Evolutionary conservation across 2,329 filamentous ascomycete species (phyloP).

Genomic region (Leptographium lundbergii): DNA sequence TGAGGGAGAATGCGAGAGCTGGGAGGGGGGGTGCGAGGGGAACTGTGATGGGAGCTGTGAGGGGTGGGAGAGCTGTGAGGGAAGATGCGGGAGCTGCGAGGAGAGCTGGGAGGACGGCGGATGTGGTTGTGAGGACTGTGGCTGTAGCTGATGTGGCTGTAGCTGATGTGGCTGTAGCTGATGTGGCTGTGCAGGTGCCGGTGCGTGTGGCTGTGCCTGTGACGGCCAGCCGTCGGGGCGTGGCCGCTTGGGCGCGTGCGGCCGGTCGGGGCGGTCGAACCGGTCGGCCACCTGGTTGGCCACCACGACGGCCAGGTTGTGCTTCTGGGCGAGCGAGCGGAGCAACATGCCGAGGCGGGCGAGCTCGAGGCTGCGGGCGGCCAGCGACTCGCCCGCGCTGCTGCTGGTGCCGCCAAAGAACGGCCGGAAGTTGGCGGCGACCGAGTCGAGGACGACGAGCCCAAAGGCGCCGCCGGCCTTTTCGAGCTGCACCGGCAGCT

Average conservation of each 20-base stretch:
- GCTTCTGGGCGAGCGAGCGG: conserved; percentile 58
- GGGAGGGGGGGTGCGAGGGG: neutral
- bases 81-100: neutral
- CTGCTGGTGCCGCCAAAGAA: conserved; percentile 54
- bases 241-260: conserved; percentile 6
- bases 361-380: conserved; percentile 63
- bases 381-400: conserved; percentile 33
- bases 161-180: neutral
- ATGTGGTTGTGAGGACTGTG: neutral
- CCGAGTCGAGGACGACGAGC: conserved; percentile 76
- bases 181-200: neutral
- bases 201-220: neutral
- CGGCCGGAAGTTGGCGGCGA: conserved; percentile 90
- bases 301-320: conserved; percentile 75
- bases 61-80: neutral
- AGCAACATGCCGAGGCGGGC: conserved; percentile 64
- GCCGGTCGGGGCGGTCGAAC: conserved; percentile 32
- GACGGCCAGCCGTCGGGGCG: neutral
- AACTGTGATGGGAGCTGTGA: neutral
- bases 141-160: too few relatives aligned
- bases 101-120: neutral
- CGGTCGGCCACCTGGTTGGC: conserved; percentile 93
- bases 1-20: neutral
- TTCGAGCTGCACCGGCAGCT: conserved; percentile 57
- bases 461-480: conserved; percentile 59